These are phyloP conservation scores for Mycena indigotica DNA, from an alignment of 768 basidiomycete genomes.

Conservation along the genomic window DNA sequence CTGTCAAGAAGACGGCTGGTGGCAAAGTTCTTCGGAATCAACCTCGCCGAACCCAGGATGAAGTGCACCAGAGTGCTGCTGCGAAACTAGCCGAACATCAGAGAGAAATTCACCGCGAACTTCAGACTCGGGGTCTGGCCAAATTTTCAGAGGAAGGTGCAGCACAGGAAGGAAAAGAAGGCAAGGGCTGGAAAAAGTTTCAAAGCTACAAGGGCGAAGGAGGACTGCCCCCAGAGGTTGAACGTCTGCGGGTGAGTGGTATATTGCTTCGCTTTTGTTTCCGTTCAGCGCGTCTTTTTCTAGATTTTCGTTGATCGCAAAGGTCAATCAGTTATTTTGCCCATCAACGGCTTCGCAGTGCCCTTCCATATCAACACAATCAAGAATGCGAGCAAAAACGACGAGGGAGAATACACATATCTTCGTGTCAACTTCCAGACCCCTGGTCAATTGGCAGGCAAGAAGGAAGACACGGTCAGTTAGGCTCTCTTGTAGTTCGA, in stretches of 20 bases:
- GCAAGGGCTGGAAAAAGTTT: constrained; percentile 93
- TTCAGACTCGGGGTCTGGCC: constrained; percentile 80
- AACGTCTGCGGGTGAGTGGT: constrained; percentile 69
- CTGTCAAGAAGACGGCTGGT: constrained; percentile 73
- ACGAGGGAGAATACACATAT: constrained; percentile 93
- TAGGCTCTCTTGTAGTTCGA: not conserved
- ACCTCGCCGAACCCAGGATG: constrained; percentile 83
- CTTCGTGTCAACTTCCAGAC: constrained; percentile 98
- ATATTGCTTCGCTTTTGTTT: not conserved
- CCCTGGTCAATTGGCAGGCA: constrained; percentile 94
- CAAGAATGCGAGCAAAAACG: constrained; percentile 96
- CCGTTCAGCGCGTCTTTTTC: not conserved
- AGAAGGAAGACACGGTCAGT: constrained; percentile 94
- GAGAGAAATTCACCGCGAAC: constrained; percentile 69
- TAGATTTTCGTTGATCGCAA: constrained; percentile 93
- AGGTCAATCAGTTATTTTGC: constrained; percentile 85
- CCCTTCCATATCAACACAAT: constrained; percentile 99
- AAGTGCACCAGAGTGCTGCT: constrained; percentile 74
- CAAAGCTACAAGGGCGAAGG: constrained; percentile 96
- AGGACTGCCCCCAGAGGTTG: constrained; percentile 82
- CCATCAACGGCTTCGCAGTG: constrained; percentile 93
- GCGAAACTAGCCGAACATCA: constrained; percentile 90
- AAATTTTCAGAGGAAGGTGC: constrained; percentile 83
- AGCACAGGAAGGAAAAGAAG: constrained; percentile 75
- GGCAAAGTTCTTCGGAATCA: constrained; percentile 90